A percentile compares a stretch with the other conserved stretches of the same genome.
phyloP scores from a whole-genome alignment of 2,329 filamentous ascomycete species.

The Pestalotiopsis fici region DNA sequence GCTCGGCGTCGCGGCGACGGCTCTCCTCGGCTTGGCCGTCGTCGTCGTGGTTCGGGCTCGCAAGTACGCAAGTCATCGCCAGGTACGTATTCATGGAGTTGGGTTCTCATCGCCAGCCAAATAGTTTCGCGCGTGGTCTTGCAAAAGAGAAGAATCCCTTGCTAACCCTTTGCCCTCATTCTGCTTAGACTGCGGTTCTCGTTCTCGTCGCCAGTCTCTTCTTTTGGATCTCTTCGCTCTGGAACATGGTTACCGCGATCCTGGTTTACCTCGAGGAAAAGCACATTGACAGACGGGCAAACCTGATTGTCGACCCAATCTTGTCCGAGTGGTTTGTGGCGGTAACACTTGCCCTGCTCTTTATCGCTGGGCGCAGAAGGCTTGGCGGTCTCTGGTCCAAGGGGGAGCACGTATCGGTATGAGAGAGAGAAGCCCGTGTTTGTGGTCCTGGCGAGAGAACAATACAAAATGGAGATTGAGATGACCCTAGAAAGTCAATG shows the following conservation, averaged over 20 bases:
- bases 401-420: not conserved
- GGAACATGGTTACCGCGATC: not conserved
- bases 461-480: too few relatives aligned
- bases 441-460: too few relatives aligned
- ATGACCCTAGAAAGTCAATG: too few relatives aligned
- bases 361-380: not conserved
- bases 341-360: not conserved
- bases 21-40: not conserved
- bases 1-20: not conserved
- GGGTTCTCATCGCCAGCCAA: too few relatives aligned
- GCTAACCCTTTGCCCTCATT: too few relatives aligned
- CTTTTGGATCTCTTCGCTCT: not conserved
- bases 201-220: not conserved
- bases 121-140: too few relatives aligned
- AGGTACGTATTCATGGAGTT: not conserved
- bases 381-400: slow-evolving; percentile 2
- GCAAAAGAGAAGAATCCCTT: too few relatives aligned
- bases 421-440: not conserved
- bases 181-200: not conserved
- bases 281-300: not conserved
- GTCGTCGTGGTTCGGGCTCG: not conserved
- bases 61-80: not conserved
- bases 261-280: not conserved
- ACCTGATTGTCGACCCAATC: not conserved
- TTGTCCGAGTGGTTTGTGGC: not conserved